A percentile compares a stretch with the other conserved stretches of the same genome.
Conservation (phyloP, 805 yeast species). For the Sugiyamaella smithiae region DNA sequence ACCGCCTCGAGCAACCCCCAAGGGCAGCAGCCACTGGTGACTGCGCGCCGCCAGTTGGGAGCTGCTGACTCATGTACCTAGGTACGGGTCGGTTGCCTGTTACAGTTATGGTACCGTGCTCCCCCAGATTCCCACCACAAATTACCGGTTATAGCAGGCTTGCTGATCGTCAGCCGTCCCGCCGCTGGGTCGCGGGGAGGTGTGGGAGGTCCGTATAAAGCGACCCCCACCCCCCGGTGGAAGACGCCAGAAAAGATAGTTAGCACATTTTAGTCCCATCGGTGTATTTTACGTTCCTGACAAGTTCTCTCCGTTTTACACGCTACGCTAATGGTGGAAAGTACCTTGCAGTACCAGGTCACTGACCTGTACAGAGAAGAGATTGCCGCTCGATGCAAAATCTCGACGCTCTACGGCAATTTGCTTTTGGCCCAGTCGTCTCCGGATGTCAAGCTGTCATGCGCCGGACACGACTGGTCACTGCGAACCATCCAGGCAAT, state of each 20-base stretch:
- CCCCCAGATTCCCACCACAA: constrained; percentile 3
- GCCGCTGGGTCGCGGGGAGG: constrained; percentile 1
- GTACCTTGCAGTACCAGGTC: constrained; percentile 5
- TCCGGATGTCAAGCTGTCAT: constrained; percentile 29
- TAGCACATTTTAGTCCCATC: too few species aligned
- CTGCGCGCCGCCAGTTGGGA: too few species aligned
- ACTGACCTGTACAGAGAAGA: constrained; percentile 18
- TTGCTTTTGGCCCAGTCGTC: constrained; percentile 27
- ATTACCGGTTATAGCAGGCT: background rate
- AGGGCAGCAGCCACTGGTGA: too few species aligned
- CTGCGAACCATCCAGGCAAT: constrained; percentile 32
- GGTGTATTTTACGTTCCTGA: too few species aligned
- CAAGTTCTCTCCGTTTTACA: too few species aligned
- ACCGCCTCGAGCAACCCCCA: too few species aligned
- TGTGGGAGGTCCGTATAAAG: background rate
- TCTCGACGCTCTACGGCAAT: constrained; percentile 29
- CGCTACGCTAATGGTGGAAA: constrained; percentile 11
- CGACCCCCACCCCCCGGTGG: constrained; percentile 4
- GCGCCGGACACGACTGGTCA: constrained; percentile 37
- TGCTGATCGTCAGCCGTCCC: constrained; percentile 2
- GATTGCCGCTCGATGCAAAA: constrained; percentile 35
- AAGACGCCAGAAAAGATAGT: too few species aligned
- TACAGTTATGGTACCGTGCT: constrained; percentile 7
- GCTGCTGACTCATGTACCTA: too few species aligned
- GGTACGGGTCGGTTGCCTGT: constrained; percentile 6